Conservation (phyloP, 805 yeast genomes). For the Isabelozyma gotoi region DNA sequence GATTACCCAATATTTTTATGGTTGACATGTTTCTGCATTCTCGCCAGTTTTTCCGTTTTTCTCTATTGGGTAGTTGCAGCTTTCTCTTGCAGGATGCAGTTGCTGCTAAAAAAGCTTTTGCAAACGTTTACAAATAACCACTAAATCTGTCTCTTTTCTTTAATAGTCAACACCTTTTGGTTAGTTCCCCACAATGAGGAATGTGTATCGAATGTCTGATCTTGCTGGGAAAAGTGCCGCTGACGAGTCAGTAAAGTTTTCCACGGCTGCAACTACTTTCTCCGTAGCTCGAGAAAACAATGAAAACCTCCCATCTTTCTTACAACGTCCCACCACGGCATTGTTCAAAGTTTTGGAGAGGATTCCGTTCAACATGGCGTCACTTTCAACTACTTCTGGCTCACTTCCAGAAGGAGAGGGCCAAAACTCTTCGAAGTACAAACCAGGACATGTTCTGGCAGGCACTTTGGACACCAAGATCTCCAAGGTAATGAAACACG, state of each 20-base stretch:
- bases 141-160: neutral
- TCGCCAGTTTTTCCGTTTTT: too few species aligned
- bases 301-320: constrained; percentile 9
- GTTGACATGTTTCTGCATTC: too few species aligned
- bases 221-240: neutral
- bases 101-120: too few species aligned
- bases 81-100: too few species aligned
- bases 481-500: constrained; percentile 35
- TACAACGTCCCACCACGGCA: constrained; percentile 22
- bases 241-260: neutral
- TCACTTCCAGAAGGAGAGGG: neutral
- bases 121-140: neutral
- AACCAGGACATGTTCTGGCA: constrained; percentile 16
- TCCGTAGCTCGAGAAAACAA: constrained; percentile 4
- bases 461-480: constrained; percentile 29
- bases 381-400: neutral
- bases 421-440: neutral
- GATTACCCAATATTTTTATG: too few species aligned
- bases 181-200: neutral
- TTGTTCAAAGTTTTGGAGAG: constrained; percentile 19
- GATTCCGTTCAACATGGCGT: constrained; percentile 3
- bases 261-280: constrained; percentile 7
- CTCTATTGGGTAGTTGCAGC: too few species aligned
- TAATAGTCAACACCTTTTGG: neutral
- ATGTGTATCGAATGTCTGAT: neutral